phyloP scores from a whole-genome alignment of 768 basidiomycete species.

The Tricholoma terreum region DNA sequence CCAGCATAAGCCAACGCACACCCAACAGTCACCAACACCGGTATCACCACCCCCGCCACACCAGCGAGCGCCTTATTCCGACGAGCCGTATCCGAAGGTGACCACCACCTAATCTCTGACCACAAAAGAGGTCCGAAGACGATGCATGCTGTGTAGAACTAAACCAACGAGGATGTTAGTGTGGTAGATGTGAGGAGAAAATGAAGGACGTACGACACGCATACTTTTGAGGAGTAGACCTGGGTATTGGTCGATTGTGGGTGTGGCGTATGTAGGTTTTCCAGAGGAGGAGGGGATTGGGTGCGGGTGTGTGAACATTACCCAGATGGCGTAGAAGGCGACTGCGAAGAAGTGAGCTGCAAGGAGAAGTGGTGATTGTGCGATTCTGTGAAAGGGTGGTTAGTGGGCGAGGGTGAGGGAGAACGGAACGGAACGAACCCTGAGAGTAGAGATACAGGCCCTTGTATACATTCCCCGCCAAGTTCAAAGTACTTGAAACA shows the following conservation, averaged over 20 bases:
- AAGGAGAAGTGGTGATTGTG: slow-evolving; percentile 76
- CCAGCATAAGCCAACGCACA: neutral
- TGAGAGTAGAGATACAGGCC: slow-evolving; percentile 86
- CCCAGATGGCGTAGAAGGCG: slow-evolving; percentile 92
- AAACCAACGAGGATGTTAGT: neutral
- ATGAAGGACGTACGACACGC: slow-evolving; percentile 58
- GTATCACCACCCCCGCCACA: neutral
- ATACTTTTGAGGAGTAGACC: slow-evolving; percentile 55
- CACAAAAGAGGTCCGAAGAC: slow-evolving; percentile 87
- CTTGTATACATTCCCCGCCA: slow-evolving; percentile 85
- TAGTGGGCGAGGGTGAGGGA: neutral
- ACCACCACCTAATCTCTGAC: slow-evolving; percentile 82
- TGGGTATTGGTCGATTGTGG: slow-evolving; percentile 67
- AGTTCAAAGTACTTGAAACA: slow-evolving; percentile 98
- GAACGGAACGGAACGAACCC: slow-evolving; percentile 71
- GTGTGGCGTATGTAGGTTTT: slow-evolving; percentile 38
- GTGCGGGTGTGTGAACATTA: slow-evolving; percentile 66
- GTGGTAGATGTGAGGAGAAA: neutral
- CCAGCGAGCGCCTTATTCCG: neutral
- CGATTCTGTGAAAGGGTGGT: slow-evolving; percentile 47
- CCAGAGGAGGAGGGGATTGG: slow-evolving; percentile 21
- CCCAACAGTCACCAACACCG: neutral
- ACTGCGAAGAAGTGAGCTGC: slow-evolving; percentile 93
- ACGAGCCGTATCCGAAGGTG: slow-evolving; percentile 19
- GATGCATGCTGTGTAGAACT: slow-evolving; percentile 92